phyloP scores from a whole-genome alignment of 2,329 filamentous ascomycete genomes.

The Arthrobotrys sinensis region DNA sequence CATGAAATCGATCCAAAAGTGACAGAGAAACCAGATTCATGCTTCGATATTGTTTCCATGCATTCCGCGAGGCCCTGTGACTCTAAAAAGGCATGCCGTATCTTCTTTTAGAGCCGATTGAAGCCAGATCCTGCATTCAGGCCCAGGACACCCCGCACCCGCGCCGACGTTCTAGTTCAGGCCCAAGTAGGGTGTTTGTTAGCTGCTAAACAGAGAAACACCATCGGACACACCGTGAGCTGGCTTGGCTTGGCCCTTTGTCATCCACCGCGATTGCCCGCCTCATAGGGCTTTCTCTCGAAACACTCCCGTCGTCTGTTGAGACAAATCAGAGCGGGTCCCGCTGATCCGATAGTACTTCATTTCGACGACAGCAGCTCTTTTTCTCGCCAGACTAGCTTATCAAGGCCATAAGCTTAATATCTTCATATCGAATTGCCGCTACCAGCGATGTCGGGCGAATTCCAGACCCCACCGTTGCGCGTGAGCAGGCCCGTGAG shows the following conservation, averaged over 20 bases:
- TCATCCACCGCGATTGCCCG: slow-evolving; percentile 47
- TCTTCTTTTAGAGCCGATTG: slow-evolving; percentile 19
- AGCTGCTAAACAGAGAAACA: slow-evolving; percentile 36
- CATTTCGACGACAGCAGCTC: slow-evolving; percentile 40
- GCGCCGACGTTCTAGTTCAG: slow-evolving; percentile 25
- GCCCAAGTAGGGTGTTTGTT: slow-evolving; percentile 47
- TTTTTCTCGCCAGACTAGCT: slow-evolving; percentile 22
- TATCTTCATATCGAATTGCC: slow-evolving; percentile 35
- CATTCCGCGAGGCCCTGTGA: not conserved
- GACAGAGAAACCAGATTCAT: not conserved
- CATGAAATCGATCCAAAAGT: slow-evolving; percentile 4
- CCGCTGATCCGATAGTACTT: slow-evolving; percentile 50
- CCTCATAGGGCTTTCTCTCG: slow-evolving; percentile 54
- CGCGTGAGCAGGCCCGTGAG: slow-evolving; percentile 84
- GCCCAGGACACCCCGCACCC: slow-evolving; percentile 33
- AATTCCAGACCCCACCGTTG: slow-evolving; percentile 67
- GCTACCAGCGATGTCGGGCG: slow-evolving; percentile 44
- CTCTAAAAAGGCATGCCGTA: slow-evolving; percentile 12
- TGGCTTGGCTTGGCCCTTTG: slow-evolving; percentile 48
- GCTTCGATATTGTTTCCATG: slow-evolving; percentile 18
- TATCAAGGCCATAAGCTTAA: slow-evolving; percentile 11
- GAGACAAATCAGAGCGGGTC: slow-evolving; percentile 47
- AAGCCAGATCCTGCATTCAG: slow-evolving; percentile 18
- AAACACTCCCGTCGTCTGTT: slow-evolving; percentile 46
- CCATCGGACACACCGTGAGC: slow-evolving; percentile 56